Base-by-base conservation (phyloP, 805 yeast species). In the Candida piceae region DNA sequence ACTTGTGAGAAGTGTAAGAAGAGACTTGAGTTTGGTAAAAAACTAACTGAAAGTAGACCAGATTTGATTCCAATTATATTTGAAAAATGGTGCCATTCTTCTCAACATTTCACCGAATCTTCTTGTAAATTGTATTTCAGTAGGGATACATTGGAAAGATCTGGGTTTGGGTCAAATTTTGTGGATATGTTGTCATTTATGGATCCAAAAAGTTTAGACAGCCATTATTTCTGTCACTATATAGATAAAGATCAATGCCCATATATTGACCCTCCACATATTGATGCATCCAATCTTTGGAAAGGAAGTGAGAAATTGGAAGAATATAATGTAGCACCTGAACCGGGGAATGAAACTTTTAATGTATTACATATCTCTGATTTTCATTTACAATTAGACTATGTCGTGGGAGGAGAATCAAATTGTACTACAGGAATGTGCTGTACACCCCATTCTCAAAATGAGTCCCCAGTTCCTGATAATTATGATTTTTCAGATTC, bases 341-440 rank as follows among this genome's bases (percentile, higher is more conserved):
- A 58, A 13, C 30, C 54, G 13, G 48, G 53, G 16, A 40, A 45
- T 35, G 64, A 68, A 39, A 62, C 67, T 2, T 74, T 79, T 57
- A 74, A 78, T 41, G 86, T 78, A 4, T 62, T 81, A 42, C 89
- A 81, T 47, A 49, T 81, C 22, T 70, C 81, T 15, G 88, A 81
- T 52, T 75, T 80, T 57, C 87, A 81, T 55, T 57, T 78, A 32
- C 75, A 79, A 52, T 55, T 72, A 38, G 73, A 74, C 44, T 77
- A 72, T 54, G 55, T 64, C 16, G 59, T 73, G 10, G 82, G 80
- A 22, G 55, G 72, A 4, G 84, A 77, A 53, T 72, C 72, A n/a
- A 76, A 77, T 49, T 76, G 82, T 55, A 57, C 78, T 5, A 55
- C 55, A 20, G 61, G 64, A 20, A 67, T 78, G 70, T 81, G 89